Base-by-base conservation (phyloP, 2,329 filamentous ascomycete species). In the Fusarium drepaniforme region DNA sequence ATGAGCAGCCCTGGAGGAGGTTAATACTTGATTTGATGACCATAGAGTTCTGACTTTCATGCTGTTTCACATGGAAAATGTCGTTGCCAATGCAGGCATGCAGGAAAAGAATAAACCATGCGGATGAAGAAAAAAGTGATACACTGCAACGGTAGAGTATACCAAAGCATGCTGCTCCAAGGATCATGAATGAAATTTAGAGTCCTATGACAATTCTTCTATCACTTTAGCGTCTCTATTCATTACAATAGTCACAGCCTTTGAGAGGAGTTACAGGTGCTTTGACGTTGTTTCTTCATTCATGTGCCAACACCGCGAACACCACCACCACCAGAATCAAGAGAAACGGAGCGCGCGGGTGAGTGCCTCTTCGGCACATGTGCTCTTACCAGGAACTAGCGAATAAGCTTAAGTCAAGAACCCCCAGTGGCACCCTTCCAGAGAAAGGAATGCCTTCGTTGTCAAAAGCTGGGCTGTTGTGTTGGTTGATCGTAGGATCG, bases 401-500 rank as follows among this genome's bases (percentile, higher is more conserved):
- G 28, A 33, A 56, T 21, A 56, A 21, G 28, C 49, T 33, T 56
- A 21, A 33, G 18, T 56, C 18, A 21, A 56, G 28, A 4, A n/a
- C 4, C 28, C 49, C 28, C 11, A 6, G 49, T 3, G 18, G 28
- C 2, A 21, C 25, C 7, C 18, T 33, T 56, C 7, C 49, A 7
- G 12, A 35, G 49, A 15, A 51, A 15, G 49, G 49, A 56, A 56
- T 56, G 49, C 3, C 49, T 56, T 56, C 28, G 28, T 30, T 33
- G 49, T 35, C 28, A 33, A 21, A 21, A 21, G 25, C 9, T 33
- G 28, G 49, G 18, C 12, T 49, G 30, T 56, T 25, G 49, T 46
- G 30, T 56, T 25, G 49, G 30, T 66, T 35, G 42, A 58, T 58
- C 33, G 33, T 23, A 58, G 56, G 56, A 58, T 58, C 56, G 56